These are phyloP conservation scores for Fusarium aywerte DNA, from an alignment of 2,329 filamentous ascomycete species.

Conservation along the genomic window DNA sequence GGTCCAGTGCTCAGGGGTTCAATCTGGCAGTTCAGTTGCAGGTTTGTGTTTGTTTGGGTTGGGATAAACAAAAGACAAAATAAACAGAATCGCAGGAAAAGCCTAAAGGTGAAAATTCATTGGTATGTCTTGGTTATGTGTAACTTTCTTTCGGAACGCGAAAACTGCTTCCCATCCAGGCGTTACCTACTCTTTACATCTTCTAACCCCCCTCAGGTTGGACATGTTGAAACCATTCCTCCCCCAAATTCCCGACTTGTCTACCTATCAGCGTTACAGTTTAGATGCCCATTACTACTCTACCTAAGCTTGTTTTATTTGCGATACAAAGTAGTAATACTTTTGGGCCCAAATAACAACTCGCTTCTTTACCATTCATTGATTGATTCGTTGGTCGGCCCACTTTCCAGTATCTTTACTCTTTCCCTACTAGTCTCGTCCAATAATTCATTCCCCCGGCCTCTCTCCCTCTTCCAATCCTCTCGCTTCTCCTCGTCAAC, in stretches of 20 bases:
- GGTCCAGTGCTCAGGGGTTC: slow-evolving; percentile 34
- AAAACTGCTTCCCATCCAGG: not conserved
- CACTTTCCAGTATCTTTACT: slow-evolving; percentile 10
- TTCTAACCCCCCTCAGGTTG: not conserved
- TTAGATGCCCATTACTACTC: not conserved
- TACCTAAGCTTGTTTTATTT: not conserved
- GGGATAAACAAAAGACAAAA: slow-evolving; percentile 1
- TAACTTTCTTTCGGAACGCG: not conserved
- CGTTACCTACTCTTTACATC: not conserved
- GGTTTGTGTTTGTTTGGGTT: not conserved
- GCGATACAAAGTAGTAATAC: not conserved
- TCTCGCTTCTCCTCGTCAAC: slow-evolving; percentile 31
- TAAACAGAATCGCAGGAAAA: not conserved
- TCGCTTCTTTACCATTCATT: not conserved
- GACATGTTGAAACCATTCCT: slow-evolving; percentile 31
- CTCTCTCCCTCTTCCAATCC: slow-evolving; percentile 1
- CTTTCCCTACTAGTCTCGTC: slow-evolving; percentile 16
- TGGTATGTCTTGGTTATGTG: slow-evolving; percentile 4
- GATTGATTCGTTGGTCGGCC: slow-evolving; percentile 22
- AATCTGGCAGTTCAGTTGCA: not conserved
- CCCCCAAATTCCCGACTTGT: slow-evolving; percentile 19
- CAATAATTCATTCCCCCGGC: slow-evolving; percentile 7
- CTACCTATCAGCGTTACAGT: not conserved
- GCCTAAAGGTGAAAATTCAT: not conserved
- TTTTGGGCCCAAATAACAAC: not conserved